Conservation (phyloP, 1,139 yeast species). For the Suhomyces choctaworum region DNA sequence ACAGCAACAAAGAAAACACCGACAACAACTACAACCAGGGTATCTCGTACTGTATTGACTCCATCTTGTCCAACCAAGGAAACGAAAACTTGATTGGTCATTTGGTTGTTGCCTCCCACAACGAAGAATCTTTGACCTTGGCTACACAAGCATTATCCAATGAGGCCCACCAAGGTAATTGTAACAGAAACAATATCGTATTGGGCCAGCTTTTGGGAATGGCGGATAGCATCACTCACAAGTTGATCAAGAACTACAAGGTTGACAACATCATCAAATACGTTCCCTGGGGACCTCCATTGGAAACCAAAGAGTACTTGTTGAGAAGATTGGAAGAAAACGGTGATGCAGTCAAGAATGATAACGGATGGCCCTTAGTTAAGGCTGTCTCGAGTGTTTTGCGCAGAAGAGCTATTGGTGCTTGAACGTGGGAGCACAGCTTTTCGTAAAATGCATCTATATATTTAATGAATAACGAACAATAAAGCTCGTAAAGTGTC, state of each 20-base stretch:
- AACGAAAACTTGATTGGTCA: conserved; percentile 68
- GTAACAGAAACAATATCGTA: conserved; percentile 64
- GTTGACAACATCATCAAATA: conserved; percentile 84
- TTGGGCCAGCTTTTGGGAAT: conserved; percentile 92
- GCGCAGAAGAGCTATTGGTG: conserved; percentile 38
- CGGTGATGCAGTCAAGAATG: conserved; percentile 90
- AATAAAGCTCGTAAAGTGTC: conserved; percentile 2
- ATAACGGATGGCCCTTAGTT: conserved; percentile 79
- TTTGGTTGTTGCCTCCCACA: conserved; percentile 91
- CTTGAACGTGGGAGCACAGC: conserved; percentile 4
- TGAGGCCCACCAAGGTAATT: conserved; percentile 23
- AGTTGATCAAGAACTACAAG: conserved; percentile 61
- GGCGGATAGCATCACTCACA: conserved; percentile 88
- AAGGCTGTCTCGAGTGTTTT: conserved; percentile 53
- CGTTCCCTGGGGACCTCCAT: conserved; percentile 98
- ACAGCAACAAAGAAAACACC: conserved; percentile 72
- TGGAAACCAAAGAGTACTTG: conserved; percentile 88
- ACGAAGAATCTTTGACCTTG: conserved; percentile 70
- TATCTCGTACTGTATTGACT: conserved; percentile 60
- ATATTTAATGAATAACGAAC: conserved; percentile 9
- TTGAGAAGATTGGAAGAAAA: conserved; percentile 93
- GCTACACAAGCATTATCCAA: conserved; percentile 59
- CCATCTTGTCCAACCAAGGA: conserved; percentile 49
- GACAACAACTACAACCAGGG: conserved; percentile 77
- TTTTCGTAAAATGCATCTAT: neutral